These are phyloP conservation scores for Zygotorulaspora sp. DNA, from an alignment of 805 yeast species.

Conservation along the genomic window DNA sequence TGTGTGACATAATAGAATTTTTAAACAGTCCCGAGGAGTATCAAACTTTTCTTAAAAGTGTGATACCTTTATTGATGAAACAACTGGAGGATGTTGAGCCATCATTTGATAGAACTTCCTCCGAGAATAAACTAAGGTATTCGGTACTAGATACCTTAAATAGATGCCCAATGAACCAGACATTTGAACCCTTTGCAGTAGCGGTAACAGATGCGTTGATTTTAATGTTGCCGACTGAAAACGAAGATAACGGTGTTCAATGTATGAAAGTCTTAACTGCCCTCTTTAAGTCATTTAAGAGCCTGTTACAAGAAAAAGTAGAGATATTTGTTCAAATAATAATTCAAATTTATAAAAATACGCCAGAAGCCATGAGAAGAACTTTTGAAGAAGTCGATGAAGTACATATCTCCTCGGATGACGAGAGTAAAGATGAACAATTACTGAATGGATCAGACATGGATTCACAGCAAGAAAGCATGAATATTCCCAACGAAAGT, in stretches of 20 bases:
- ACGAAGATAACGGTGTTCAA: constrained; percentile 92
- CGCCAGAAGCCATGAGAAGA: constrained; percentile 68
- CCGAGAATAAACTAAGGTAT: constrained; percentile 74
- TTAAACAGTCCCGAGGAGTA: constrained; percentile 79
- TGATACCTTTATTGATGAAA: constrained; percentile 65
- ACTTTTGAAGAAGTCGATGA: constrained; percentile 46
- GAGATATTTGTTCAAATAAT: constrained; percentile 75
- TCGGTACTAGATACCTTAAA: constrained; percentile 73
- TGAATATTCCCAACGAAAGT: constrained; percentile 3
- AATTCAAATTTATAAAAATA: constrained; percentile 69
- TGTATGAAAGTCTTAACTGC: constrained; percentile 85
- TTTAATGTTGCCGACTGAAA: constrained; percentile 62
- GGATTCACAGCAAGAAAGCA: constrained; percentile 4
- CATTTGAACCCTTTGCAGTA: constrained; percentile 65
- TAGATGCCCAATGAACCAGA: constrained; percentile 77
- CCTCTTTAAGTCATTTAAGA: constrained; percentile 79
- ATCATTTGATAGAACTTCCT: constrained; percentile 59
- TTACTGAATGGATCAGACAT: constrained; percentile 9
- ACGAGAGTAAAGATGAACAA: constrained; percentile 13
- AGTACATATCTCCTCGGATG: constrained; percentile 13
- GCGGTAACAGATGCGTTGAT: constrained; percentile 56
- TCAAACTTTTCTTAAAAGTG: constrained; percentile 61
- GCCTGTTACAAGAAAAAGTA: constrained; percentile 61
- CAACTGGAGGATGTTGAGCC: constrained; percentile 65
- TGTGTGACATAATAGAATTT: constrained; percentile 81